These are phyloP conservation scores for Umbelopsis ramanniana DNA, from an alignment of 192 early-diverging fungal genomes.

Conservation along the genomic window DNA sequence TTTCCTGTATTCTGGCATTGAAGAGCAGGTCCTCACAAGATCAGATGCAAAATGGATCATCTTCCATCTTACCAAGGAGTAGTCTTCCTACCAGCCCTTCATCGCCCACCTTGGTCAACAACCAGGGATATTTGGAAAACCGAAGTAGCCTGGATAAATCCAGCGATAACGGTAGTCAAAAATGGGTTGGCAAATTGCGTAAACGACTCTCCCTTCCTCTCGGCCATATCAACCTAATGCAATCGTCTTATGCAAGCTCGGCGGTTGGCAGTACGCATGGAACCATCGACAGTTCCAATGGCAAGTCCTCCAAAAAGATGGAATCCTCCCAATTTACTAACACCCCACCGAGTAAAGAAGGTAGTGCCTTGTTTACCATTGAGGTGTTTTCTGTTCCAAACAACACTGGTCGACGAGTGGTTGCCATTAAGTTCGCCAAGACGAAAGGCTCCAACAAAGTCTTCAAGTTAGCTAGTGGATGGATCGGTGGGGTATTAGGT, in stretches of 20 bases:
- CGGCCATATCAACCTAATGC: slow-evolving; percentile 17
- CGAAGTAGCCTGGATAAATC: slow-evolving; percentile 14
- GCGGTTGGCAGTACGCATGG: slow-evolving; percentile 8
- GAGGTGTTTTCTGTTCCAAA: slow-evolving; percentile 31
- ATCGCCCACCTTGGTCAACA: slow-evolving; percentile 1
- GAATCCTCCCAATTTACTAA: background rate
- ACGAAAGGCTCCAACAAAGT: slow-evolving; percentile 37
- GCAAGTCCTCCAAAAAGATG: background rate
- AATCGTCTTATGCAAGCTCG: slow-evolving; percentile 17
- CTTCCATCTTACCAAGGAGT: slow-evolving; percentile 1
- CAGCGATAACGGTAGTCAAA: slow-evolving; percentile 8
- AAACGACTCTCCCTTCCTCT: slow-evolving; percentile 34
- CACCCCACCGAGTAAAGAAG: slow-evolving; percentile 18
- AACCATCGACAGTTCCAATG: background rate
- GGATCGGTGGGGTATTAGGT: slow-evolving; percentile 29
- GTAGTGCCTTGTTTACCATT: slow-evolving; percentile 33
- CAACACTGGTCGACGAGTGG: slow-evolving; percentile 18
- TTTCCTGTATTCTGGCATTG: slow-evolving; percentile 17
- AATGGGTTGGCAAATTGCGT: slow-evolving; percentile 7
- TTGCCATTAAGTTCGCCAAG: slow-evolving; percentile 34
- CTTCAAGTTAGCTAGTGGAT: slow-evolving; percentile 38
- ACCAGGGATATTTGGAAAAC: background rate
- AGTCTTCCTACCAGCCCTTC: slow-evolving; percentile 11
- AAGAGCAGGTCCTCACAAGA: slow-evolving; percentile 7
- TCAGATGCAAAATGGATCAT: background rate